Conservation (phyloP, 164 flowering plant species). For the Berberis vulgaris region DNA sequence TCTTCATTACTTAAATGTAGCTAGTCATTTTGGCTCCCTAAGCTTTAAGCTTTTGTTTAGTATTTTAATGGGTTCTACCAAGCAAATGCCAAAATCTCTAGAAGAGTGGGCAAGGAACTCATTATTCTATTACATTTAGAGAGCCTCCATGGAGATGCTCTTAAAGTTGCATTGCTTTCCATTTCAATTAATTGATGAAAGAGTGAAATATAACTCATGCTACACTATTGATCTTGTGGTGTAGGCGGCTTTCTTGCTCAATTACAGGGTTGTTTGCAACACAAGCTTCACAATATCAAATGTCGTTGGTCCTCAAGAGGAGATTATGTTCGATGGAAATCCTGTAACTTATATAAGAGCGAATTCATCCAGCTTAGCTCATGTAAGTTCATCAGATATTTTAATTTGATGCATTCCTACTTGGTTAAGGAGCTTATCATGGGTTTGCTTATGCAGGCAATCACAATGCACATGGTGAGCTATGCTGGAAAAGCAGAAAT, state of each 20-base stretch:
- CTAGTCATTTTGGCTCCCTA: too few relatives aligned
- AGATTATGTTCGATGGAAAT: conserved; percentile 46
- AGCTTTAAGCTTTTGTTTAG: too few relatives aligned
- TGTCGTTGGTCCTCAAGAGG: conserved; percentile 60
- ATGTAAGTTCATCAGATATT: conserved; percentile 28
- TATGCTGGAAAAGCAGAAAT: conserved; percentile 68
- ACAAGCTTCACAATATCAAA: conserved; percentile 75
- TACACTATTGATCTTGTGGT: not conserved
- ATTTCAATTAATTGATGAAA: not conserved
- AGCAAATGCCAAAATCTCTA: too few relatives aligned
- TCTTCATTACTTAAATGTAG: too few relatives aligned
- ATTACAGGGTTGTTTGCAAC: conserved; percentile 48
- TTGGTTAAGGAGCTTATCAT: not conserved
- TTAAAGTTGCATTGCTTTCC: too few relatives aligned
- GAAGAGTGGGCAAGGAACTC: too few relatives aligned
- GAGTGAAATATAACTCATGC: not conserved
- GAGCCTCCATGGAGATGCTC: too few relatives aligned
- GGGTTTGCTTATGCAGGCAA: conserved; percentile 37
- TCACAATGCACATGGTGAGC: conserved; percentile 85
- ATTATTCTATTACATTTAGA: too few relatives aligned
- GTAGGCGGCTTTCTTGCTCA: conserved; percentile 47
- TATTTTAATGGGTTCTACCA: too few relatives aligned
- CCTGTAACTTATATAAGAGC: conserved; percentile 46
- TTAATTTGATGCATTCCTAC: not conserved
- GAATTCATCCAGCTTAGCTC: conserved; percentile 41